Evolutionary conservation across 2,329 filamentous ascomycete genomes (phyloP).

Genomic region (Trichoderma sp.): DNA sequence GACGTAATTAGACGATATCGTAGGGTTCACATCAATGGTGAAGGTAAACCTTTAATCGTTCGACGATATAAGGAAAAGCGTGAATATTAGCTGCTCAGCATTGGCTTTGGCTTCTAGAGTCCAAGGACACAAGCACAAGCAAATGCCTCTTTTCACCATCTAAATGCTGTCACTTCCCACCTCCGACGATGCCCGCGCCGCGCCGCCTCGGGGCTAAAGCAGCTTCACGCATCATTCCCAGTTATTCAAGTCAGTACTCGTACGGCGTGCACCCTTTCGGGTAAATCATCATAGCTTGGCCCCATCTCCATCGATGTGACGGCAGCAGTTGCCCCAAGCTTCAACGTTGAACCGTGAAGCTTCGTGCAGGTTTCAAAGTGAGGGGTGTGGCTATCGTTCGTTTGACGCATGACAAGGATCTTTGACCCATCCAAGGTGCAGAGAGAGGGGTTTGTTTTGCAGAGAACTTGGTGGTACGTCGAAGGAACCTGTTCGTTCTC

Average conservation of each 20-base stretch:
- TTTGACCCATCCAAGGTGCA: not conserved
- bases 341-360: not conserved
- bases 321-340: not conserved
- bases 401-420: not conserved
- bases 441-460: not conserved
- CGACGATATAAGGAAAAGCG: not conserved
- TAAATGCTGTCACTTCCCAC: not conserved
- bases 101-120: not conserved
- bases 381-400: not conserved
- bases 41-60: not conserved
- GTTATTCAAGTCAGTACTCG: not conserved
- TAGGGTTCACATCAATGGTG: not conserved
- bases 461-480: not conserved
- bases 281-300: not conserved
- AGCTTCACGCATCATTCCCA: not conserved
- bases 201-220: not conserved
- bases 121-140: not conserved
- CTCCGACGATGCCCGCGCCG: slow-evolving; percentile 7
- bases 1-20: not conserved
- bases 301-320: not conserved
- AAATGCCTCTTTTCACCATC: not conserved
- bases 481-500: not conserved
- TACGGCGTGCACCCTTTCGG: not conserved
- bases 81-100: not conserved
- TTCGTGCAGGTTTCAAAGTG: not conserved